A percentile compares a stretch with the other conserved stretches of the same genome.
phyloP scores from a whole-genome alignment of 2,329 filamentous ascomycete genomes.

The Coleophoma cylindrospora region DNA sequence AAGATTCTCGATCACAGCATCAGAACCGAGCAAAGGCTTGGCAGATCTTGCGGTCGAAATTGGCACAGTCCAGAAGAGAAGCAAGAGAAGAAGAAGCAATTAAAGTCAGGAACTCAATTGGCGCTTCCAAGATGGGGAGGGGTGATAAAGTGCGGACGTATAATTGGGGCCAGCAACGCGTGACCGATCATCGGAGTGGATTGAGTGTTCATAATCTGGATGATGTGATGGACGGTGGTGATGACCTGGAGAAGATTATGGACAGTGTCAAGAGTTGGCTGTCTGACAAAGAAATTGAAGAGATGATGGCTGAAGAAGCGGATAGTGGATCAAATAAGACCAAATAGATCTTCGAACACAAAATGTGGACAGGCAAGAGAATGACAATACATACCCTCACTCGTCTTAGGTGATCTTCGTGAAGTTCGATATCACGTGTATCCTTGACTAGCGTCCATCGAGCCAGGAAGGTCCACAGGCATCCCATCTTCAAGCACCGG shows the following conservation, averaged over 20 bases:
- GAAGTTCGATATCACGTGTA: too few relatives aligned
- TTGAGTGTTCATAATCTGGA: conserved; percentile 60
- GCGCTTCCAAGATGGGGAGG: conserved; percentile 76
- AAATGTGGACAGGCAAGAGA: too few relatives aligned
- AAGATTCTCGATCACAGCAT: conserved; percentile 86
- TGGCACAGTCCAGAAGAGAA: conserved; percentile 77
- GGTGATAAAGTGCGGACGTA: conserved; percentile 87
- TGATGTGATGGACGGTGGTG: conserved; percentile 59
- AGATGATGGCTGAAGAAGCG: conserved; percentile 46
- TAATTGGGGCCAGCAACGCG: conserved; percentile 65
- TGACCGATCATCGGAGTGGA: conserved; percentile 69
- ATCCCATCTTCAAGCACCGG: too few relatives aligned
- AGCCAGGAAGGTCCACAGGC: too few relatives aligned
- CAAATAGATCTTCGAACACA: not conserved
- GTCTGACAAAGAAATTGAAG: conserved; percentile 59
- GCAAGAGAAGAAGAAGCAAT: conserved; percentile 77
- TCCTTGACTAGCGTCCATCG: too few relatives aligned
- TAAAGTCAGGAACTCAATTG: conserved; percentile 69
- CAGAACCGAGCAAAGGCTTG: conserved; percentile 86
- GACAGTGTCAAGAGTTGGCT: conserved; percentile 64
- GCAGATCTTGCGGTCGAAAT: conserved; percentile 73
- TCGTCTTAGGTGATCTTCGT: too few relatives aligned
- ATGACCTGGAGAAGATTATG: conserved; percentile 60
- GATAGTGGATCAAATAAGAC: conserved; percentile 34
- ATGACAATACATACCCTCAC: too few relatives aligned